These are phyloP conservation scores for Hypholoma sublateritium DNA, from an alignment of 768 basidiomycete species.

Conservation along the genomic window DNA sequence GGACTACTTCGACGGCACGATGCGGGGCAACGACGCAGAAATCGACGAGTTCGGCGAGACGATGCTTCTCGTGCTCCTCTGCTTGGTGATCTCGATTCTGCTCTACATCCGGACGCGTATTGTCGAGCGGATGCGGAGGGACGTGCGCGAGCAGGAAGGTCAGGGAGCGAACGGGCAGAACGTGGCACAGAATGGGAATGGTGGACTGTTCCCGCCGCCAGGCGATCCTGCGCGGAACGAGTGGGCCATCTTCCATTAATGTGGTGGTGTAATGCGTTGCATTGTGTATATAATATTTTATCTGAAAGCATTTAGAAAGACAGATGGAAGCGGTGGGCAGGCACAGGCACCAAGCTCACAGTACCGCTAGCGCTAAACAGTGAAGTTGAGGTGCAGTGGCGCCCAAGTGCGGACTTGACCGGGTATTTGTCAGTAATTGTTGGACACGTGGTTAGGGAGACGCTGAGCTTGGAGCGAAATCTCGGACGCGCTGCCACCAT, in stretches of 20 bases:
- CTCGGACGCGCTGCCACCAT: slow-evolving; percentile 11
- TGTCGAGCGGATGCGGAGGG: slow-evolving; percentile 68
- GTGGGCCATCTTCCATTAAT: slow-evolving; percentile 59
- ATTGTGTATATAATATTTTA: slow-evolving; percentile 20
- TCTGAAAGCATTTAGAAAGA: slow-evolving; percentile 3
- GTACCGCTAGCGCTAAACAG: too few species aligned
- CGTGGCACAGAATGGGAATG: slow-evolving; percentile 39
- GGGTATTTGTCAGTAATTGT: slow-evolving; percentile 13
- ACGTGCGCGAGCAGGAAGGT: slow-evolving; percentile 45
- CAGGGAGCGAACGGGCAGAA: slow-evolving; percentile 40
- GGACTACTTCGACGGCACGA: slow-evolving; percentile 74
- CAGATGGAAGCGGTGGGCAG: not conserved
- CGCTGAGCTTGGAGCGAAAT: not conserved
- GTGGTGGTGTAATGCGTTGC: not conserved
- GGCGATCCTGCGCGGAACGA: slow-evolving; percentile 66
- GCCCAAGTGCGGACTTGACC: not conserved
- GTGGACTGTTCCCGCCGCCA: slow-evolving; percentile 59
- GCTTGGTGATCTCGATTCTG: slow-evolving; percentile 69
- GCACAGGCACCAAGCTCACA: not conserved
- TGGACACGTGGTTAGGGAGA: slow-evolving; percentile 2
- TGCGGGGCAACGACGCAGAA: slow-evolving; percentile 61
- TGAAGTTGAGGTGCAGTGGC: too few species aligned
- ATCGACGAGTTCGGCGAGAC: slow-evolving; percentile 78
- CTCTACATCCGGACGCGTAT: slow-evolving; percentile 81
- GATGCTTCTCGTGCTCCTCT: slow-evolving; percentile 72